Base-by-base conservation (phyloP, 768 basidiomycete genomes). In the Termitomyces sp. region DNA sequence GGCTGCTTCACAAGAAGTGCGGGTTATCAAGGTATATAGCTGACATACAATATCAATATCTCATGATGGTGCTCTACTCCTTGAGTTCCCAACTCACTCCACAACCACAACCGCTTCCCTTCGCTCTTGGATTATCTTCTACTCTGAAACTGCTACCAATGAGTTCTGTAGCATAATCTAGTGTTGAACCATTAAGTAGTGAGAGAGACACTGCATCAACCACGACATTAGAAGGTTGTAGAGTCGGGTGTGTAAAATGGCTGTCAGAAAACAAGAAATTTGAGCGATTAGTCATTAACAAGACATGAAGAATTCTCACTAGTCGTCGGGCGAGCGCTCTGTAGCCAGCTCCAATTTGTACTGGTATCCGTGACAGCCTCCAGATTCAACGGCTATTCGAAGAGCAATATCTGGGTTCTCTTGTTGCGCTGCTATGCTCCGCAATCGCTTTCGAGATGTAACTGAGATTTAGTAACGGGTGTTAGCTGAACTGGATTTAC, bases 351-450 rank as follows among this genome's bases (percentile, higher is more conserved):
- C 87, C 83, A 98, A 85, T 66, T 92, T 96, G 74, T 98, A 97
- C 69, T 97, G 94, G 73, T 98, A 98, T 40, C 96, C 96, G 71
- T 98, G 96, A 69, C 96, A 98, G 20, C 96, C 96, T 12, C 96
- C 96, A 12, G 90, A 92, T 68, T 97, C 94, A 28, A 98, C 94
- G 1, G 87, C 79, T 65, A 98, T 82, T 64, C 95, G 80, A 24
- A 98, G 78, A 4, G 89, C 92, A 22, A 91, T 80, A 53, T 83
- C 69, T 0, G 85, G 73, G 65, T 90, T 81, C 11, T 84, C 77
- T 68, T 91, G 84, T 42, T 85, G 79, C n/a, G 78, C 68, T 11
- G 91, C 82, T 60, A 97, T 91, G 48, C 76, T 73, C 48, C 80
- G 79, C 2, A 97, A 79, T 90, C 94, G 93, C 94, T 96, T 58